These are phyloP conservation scores for Eucalyptus cloeziana DNA, from an alignment of 345 rosid genomes.

Conservation along the genomic window DNA sequence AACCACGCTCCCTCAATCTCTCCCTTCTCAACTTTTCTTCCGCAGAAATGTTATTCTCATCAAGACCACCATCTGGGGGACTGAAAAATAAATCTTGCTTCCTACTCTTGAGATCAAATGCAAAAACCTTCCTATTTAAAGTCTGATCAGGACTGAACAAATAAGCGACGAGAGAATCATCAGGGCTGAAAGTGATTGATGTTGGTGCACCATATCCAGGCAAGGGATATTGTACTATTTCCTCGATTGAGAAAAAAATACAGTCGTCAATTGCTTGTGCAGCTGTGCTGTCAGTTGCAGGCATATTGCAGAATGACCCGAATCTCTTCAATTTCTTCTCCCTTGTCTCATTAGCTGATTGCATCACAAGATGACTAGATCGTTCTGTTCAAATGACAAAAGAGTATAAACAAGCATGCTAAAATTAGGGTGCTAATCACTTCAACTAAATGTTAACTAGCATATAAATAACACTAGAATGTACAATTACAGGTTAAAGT, in stretches of 20 bases:
- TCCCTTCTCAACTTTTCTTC: conserved; percentile 95
- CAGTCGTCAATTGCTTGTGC: conserved; percentile 25
- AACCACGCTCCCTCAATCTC: conserved; percentile 80
- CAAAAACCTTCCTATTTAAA: conserved; percentile 58
- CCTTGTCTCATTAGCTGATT: conserved; percentile 28
- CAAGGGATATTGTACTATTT: conserved; percentile 81
- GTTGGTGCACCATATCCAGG: conserved; percentile 83
- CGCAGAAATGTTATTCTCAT: conserved; percentile 72
- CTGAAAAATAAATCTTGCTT: conserved; percentile 54
- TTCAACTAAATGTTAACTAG: background rate
- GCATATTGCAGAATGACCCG: conserved; percentile 34
- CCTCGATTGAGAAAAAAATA: conserved; percentile 50
- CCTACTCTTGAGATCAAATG: conserved; percentile 46
- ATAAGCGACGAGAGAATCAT: conserved; percentile 53
- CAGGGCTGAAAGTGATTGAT: conserved; percentile 78
- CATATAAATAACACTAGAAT: background rate
- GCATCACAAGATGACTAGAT: conserved; percentile 36
- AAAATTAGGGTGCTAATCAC: background rate
- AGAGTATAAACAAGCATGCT: background rate
- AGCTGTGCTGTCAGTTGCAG: conserved; percentile 27
- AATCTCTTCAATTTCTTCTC: conserved; percentile 36
- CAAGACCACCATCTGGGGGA: conserved; percentile 90
- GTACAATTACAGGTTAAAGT: background rate
- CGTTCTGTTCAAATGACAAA: background rate
- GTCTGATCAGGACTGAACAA: conserved; percentile 71